phyloP scores from a whole-genome alignment of 495 filamentous ascomycete species.

The Penicillium flavigenum region DNA sequence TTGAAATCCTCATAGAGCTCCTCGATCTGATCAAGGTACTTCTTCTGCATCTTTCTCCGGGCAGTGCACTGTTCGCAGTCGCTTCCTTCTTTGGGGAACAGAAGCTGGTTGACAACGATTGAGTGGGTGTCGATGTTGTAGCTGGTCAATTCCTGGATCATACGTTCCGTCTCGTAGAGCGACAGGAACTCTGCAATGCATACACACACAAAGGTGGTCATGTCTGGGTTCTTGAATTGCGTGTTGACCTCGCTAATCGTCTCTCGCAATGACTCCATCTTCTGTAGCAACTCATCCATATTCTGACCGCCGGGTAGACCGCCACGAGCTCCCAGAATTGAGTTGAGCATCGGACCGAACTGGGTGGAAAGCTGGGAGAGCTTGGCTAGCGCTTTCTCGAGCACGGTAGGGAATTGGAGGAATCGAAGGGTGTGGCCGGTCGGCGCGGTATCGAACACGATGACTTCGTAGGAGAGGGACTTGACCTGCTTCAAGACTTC shows the following conservation, averaged over 20 bases:
- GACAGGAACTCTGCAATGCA: slow-evolving; percentile 97
- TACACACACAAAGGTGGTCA: slow-evolving; percentile 98
- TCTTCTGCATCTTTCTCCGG: slow-evolving; percentile 97
- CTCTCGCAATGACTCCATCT: slow-evolving; percentile 87
- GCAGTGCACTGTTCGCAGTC: slow-evolving; percentile 95
- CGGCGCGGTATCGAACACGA: slow-evolving; percentile 98
- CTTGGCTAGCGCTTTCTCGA: slow-evolving; percentile 97
- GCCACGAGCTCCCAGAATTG: slow-evolving; percentile 77
- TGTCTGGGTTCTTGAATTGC: slow-evolving; percentile 94
- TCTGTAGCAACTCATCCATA: slow-evolving; percentile 85
- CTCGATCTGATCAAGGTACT: slow-evolving; percentile 98
- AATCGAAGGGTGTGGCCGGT: slow-evolving; percentile 99
- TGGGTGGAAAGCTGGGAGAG: slow-evolving; percentile 89
- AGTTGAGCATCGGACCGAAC: slow-evolving; percentile 94
- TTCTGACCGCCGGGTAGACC: slow-evolving; percentile 89
- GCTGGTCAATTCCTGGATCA: slow-evolving; percentile 95
- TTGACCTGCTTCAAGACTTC: slow-evolving; percentile 99
- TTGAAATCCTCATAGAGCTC: slow-evolving; percentile 99
- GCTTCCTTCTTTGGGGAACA: slow-evolving; percentile 85
- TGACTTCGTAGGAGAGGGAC: slow-evolving; percentile 96
- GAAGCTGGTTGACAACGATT: slow-evolving; percentile 96
- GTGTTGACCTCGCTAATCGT: slow-evolving; percentile 95
- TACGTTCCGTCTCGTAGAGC: slow-evolving; percentile 97
- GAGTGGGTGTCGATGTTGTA: slow-evolving; percentile 95
- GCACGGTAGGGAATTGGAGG: slow-evolving; percentile 95